Base-by-base conservation (phyloP, 768 basidiomycete genomes). In the Tylopilus sp. region DNA sequence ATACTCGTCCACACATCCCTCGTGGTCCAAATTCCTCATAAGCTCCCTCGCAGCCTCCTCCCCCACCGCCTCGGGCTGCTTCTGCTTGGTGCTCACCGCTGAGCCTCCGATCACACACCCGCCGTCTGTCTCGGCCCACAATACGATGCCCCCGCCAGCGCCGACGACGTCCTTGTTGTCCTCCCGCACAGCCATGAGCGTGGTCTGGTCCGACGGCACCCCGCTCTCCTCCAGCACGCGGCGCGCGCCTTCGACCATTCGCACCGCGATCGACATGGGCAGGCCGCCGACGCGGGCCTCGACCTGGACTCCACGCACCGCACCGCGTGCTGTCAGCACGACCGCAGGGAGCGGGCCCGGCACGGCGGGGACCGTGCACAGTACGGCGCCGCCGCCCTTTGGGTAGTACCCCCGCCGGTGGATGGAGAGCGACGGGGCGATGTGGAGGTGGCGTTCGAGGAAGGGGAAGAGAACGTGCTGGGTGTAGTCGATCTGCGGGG, bases 401-500 rank as follows among this genome's bases (percentile, higher is more conserved):
- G 88, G 88, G 56, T 71, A 86, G 68, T 88, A 90, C 0, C 88
- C 88, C 9, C 88, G 75, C 51, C 72, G 77, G 39, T 68, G 58
- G 44, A 89, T 68, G 22, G 76, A 64, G 22, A 90, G 63, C 4
- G 68, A 66, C 2, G 77, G 66, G 8, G 64, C 50, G 38, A 75
- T 47, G 17, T 75, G 57, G 62, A 88, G 82, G 63, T 85, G 82
- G 11, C 66, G 71, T 21, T 68, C 70, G 26, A 88, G 65, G 64
- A 91, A 91, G 0, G 88, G 88, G 6, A 91, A 63, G 61, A 91
- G 74, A 44, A 89, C 69, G 54, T 81, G 71, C 44, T 79, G 73
- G 4, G 77, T 78, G 63, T 88, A 89, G 68, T 91, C 88, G 25
- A 88, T 78, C 56, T 89, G 89, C 0, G 89, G 89, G 6, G 88